Percentiles rank a stretch among this genome's conserved stretches.
Conservation (phyloP, 768 basidiomycete genomes). For the Dioszegia hungarica region DNA sequence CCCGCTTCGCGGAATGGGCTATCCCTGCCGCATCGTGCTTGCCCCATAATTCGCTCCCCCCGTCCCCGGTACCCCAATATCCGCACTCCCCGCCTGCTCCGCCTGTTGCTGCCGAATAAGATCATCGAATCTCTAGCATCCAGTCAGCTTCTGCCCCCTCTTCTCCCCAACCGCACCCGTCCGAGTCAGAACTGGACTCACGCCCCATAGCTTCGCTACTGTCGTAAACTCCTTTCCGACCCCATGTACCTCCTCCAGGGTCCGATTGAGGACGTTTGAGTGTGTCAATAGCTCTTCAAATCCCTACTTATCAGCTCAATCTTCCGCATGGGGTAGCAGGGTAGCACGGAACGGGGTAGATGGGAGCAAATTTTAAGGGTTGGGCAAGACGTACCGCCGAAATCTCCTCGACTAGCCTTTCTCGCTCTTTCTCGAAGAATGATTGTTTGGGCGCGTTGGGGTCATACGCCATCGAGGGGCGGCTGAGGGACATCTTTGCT, state of each 20-base stretch:
- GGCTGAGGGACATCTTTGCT: constrained; percentile 1
- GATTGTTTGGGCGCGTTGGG: constrained; percentile 10
- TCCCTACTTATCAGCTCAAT: neutral
- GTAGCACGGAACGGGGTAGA: neutral
- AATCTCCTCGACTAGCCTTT: constrained; percentile 43
- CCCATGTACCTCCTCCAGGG: constrained; percentile 83
- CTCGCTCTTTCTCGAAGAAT: constrained; percentile 44
- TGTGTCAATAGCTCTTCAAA: constrained; percentile 83
- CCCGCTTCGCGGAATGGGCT: too few relatives aligned
- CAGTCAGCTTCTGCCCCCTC: constrained; percentile 3
- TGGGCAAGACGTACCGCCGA: constrained; percentile 29
- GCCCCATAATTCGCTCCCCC: constrained; percentile 38
- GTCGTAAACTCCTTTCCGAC: constrained; percentile 91
- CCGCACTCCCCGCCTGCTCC: constrained; percentile 10
- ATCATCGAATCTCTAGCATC: constrained; percentile 36
- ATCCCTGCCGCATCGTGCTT: constrained; percentile 7
- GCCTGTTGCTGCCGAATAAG: constrained; percentile 46
- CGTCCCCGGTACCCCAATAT: constrained; percentile 44
- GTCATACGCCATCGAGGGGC: constrained; percentile 6
- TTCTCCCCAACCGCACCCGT: neutral
- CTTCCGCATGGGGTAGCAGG: neutral
- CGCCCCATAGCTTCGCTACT: constrained; percentile 77
- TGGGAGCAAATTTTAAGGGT: too few relatives aligned
- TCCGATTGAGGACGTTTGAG: constrained; percentile 79
- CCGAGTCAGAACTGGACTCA: constrained; percentile 16